Conservation (phyloP, 768 basidiomycete species). For the Chalciporus pseudorubinellus region DNA sequence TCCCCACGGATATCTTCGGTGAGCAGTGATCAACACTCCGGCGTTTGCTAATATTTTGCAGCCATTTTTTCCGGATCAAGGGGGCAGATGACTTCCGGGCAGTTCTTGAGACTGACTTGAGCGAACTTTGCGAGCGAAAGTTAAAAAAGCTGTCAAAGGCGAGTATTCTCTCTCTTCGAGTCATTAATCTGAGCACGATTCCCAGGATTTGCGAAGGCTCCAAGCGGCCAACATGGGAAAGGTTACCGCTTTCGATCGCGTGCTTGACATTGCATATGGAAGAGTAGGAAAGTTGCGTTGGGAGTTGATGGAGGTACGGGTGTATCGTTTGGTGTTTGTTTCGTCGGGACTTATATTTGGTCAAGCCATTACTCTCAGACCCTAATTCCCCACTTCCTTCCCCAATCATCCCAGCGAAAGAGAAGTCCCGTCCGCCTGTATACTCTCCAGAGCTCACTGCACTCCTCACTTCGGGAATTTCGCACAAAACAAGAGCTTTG, state of each 20-base stretch:
- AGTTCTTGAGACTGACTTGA: constrained; percentile 36
- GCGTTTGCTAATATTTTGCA: constrained; percentile 25
- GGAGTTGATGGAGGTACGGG: constrained; percentile 61
- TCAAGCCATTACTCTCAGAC: constrained; percentile 56
- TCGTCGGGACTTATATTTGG: constrained; percentile 9
- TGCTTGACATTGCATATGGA: constrained; percentile 74
- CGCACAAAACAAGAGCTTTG: constrained; percentile 48
- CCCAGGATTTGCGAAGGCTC: constrained; percentile 54
- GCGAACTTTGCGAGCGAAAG: constrained; percentile 37
- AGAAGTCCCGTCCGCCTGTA: constrained; percentile 58
- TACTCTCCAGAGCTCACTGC: constrained; percentile 62
- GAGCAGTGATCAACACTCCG: not conserved
- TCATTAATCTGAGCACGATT: no score
- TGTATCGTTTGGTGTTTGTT: not conserved
- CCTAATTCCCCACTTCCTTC: constrained; percentile 40
- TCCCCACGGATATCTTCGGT: constrained; percentile 50
- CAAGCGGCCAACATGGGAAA: constrained; percentile 53
- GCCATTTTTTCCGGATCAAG: constrained; percentile 64
- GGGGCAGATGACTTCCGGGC: constrained; percentile 56
- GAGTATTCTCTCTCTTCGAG: not conserved
- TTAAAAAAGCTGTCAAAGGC: constrained; percentile 55
- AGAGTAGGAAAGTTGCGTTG: constrained; percentile 67
- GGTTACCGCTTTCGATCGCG: constrained; percentile 47
- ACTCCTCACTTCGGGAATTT: constrained; percentile 53
- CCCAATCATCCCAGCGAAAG: constrained; percentile 49